Conservation (phyloP, 768 basidiomycete genomes). For the Crepidotus variabilis region DNA sequence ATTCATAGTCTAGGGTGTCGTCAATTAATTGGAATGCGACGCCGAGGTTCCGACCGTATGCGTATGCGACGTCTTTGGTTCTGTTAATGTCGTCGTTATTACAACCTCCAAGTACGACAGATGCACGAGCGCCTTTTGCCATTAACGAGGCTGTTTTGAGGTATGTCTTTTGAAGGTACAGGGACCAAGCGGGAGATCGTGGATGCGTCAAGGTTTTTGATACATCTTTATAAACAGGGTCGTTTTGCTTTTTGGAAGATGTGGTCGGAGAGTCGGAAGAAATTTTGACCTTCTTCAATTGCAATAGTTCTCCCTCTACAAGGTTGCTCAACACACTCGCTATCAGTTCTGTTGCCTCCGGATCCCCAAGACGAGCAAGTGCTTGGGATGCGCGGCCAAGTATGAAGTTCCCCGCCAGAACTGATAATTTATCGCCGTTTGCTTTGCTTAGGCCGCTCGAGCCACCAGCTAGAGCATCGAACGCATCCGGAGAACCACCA, state of each 20-base stretch:
- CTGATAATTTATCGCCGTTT: constrained; percentile 66
- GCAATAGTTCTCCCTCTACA: constrained; percentile 92
- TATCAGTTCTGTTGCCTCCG: constrained; percentile 87
- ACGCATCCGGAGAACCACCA: too few species aligned
- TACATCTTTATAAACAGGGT: not conserved
- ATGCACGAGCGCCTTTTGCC: constrained; percentile 86
- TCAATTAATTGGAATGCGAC: constrained; percentile 98
- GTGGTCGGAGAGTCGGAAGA: constrained; percentile 3
- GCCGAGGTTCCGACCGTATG: constrained; percentile 89
- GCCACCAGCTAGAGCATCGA: too few species aligned
- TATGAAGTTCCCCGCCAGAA: constrained; percentile 88
- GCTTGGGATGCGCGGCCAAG: constrained; percentile 83
- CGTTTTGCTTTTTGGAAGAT: too few species aligned
- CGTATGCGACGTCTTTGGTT: constrained; percentile 88
- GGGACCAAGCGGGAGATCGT: constrained; percentile 55
- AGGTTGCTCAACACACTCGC: constrained; percentile 84
- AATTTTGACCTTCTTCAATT: constrained; percentile 57
- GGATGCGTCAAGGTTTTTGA: constrained; percentile 8
- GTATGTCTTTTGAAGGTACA: constrained; percentile 92
- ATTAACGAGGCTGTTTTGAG: constrained; percentile 91
- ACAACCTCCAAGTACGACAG: constrained; percentile 86
- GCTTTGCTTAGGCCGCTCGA: too few species aligned
- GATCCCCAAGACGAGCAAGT: constrained; percentile 72
- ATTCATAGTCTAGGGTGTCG: constrained; percentile 91
- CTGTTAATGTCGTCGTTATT: constrained; percentile 74